These are phyloP conservation scores for Penicillium olsonii DNA, from an alignment of 2,329 filamentous ascomycete genomes.

Conservation along the genomic window DNA sequence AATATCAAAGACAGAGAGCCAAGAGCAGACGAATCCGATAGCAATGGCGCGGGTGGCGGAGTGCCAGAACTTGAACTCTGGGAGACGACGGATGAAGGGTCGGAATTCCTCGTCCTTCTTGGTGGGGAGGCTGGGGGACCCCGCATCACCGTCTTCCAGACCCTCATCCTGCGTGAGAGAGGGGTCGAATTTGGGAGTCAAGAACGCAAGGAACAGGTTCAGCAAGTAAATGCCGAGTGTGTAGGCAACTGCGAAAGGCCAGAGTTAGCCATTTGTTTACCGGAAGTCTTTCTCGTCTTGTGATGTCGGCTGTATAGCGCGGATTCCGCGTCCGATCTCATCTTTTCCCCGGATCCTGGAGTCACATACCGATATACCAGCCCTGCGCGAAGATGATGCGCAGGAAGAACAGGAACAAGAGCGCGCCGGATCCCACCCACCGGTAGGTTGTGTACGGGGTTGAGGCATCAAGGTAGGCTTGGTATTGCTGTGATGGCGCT, in stretches of 20 bases:
- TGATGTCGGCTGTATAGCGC: too few relatives aligned
- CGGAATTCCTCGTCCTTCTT: conserved; percentile 98
- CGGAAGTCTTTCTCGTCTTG: too few relatives aligned
- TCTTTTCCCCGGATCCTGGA: not conserved
- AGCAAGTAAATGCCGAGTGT: conserved; percentile 97
- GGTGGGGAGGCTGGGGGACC: conserved; percentile 70
- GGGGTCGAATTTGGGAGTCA: conserved; percentile 98
- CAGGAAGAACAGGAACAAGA: conserved; percentile 79
- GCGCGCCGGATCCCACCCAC: conserved; percentile 79
- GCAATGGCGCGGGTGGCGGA: conserved; percentile 83
- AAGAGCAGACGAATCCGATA: conserved; percentile 84
- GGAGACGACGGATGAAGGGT: conserved; percentile 91
- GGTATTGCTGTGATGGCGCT: conserved; percentile 70
- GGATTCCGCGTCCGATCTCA: too few relatives aligned
- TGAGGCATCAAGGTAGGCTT: conserved; percentile 89
- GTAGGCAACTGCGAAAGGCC: conserved; percentile 73
- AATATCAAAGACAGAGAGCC: conserved; percentile 92
- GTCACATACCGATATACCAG: conserved; percentile 95
- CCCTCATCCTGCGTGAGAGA: conserved; percentile 93
- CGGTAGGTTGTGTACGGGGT: conserved; percentile 87
- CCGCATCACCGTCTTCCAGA: conserved; percentile 87
- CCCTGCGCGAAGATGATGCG: conserved; percentile 91
- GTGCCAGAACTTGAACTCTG: conserved; percentile 99
- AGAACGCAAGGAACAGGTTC: conserved; percentile 97
- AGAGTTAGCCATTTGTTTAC: conserved; percentile 7